Base-by-base conservation (phyloP, 371 early-diverging fungal genomes). In the Actinomucor elegans region DNA sequence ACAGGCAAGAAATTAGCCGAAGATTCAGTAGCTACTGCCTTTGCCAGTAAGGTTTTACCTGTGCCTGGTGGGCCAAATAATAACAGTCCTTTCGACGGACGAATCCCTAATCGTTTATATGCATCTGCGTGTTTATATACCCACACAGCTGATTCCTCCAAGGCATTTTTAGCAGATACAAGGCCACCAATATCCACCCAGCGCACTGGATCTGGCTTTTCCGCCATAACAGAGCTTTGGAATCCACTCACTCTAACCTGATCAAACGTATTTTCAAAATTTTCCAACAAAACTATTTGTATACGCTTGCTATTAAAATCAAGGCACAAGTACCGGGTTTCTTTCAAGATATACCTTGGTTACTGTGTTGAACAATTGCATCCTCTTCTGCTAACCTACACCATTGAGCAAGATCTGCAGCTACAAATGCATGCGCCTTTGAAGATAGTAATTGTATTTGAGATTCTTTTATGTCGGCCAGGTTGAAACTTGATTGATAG, bases 141-240 rank as follows among this genome's bases (percentile, higher is more conserved):
- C 91, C 99, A 96, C 15, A 94, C 91, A 0, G 97, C 92, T 0
- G 92, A 81, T 68, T 98, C 98, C 56, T 89, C 80, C 3, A 99
- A 72, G n/a, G 85, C 84, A 38, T 59, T 50, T 55, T 98, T 99
- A 29, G 94, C 95, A 5, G 68, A 62, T 17, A 85, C 88, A 8
- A 98, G 72, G 0, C 99, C 99, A 48, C 99, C 99, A 53, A 99
- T 88, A 67, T 97, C 96, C 1, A 59, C 66, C 96, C 98, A 99
- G 31, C 57, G 37, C 0, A 83, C 74, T 14, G 76, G 62, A 18
- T 81, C 81, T 5, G 83, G 75, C 34, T 71, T 78, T 52, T 83
- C 74, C 0, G 77, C 77, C 57, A 70, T 76, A 1, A 59, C 57
- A 3, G 55, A 49, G 20, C 58, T 61, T 46, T 72, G 67, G 11